A percentile compares a stretch with the other conserved stretches of the same genome.
Evolutionary conservation across 1,284 basidiomycete species (phyloP).

Genomic region (Thecaphora thlaspeos): DNA sequence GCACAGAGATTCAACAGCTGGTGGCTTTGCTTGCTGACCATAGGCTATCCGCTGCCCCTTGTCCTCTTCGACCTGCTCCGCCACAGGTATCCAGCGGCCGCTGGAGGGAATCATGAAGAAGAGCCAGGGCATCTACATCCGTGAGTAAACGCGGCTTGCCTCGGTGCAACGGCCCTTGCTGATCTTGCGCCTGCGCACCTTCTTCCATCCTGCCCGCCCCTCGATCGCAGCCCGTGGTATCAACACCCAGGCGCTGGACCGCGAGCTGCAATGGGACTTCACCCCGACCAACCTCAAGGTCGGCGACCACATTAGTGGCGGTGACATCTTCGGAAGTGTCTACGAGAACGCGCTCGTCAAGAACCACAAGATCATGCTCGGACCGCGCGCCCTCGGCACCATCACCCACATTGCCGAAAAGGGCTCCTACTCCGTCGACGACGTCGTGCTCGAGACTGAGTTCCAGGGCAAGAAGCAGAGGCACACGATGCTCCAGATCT

Average conservation of each 20-base stretch:
- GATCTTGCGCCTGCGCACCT: too few relatives aligned
- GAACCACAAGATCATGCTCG: slow-evolving; percentile 96
- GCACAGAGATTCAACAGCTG: too few relatives aligned
- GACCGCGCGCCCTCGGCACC: slow-evolving; percentile 89
- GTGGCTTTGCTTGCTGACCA: too few relatives aligned
- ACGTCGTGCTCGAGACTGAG: slow-evolving; percentile 93
- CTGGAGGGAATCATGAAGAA: slow-evolving; percentile 88
- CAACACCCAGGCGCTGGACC: slow-evolving; percentile 92
- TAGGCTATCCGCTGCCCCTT: too few relatives aligned
- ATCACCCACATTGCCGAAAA: slow-evolving; percentile 92
- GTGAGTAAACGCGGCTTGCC: slow-evolving; percentile 61
- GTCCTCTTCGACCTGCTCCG: too few relatives aligned
- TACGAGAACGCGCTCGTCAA: slow-evolving; percentile 96
- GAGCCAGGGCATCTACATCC: slow-evolving; percentile 97
- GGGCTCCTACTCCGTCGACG: slow-evolving; percentile 88
- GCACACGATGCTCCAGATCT: slow-evolving; percentile 95
- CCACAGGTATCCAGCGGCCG: slow-evolving; percentile 47
- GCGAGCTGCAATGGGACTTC: slow-evolving; percentile 91
- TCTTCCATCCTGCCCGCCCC: too few relatives aligned
- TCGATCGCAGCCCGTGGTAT: slow-evolving; percentile 68
- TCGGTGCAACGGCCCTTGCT: too few relatives aligned
- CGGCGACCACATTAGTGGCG: slow-evolving; percentile 94
- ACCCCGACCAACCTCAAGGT: slow-evolving; percentile 71
- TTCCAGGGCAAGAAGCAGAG: slow-evolving; percentile 92
- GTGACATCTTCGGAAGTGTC: slow-evolving; percentile 91